Base-by-base conservation (phyloP, 1,284 basidiomycete species). In the Puccinia polysora region DNA sequence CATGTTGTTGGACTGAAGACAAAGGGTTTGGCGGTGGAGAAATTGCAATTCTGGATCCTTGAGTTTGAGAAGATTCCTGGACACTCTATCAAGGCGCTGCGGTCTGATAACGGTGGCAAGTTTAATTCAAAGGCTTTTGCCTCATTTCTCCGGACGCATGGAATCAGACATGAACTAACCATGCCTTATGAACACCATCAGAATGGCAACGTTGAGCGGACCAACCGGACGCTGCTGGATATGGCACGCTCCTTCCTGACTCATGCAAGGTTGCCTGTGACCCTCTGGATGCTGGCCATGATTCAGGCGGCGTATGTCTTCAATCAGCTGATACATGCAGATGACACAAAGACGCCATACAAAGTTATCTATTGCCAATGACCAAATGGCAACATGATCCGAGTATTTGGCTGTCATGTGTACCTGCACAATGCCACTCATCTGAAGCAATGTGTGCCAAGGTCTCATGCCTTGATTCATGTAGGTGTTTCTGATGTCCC, bases 181-280 rank as follows among this genome's bases (percentile, higher is more conserved):
- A 23, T 59, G 2, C 53, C 55, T 3, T 60, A 69, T 34, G 43
- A 69, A 49, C 55, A 58, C 25, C 34, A 69, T 23, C 65, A 69
- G 34, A 59, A 58, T 14, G 55, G 65, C n/a, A 49, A 18, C 32
- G 55, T 55, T 1, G 45, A 69, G 28, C 55, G 56, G 10, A 45
- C 47, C 2, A 68, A 56, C n/a, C 1, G 65, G 2, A 68, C 50
- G 8, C 15, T 55, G 20, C 1, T 3, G 6, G 60, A 68, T 14
- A 58, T 58, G 53, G 50, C 50, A 2, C 34, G 38, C 0, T 25
- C 65, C 2, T 34, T 52, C 14, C 12, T 70, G 2, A 18, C 60
- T 0, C 34, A 53, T 2, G 25, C 43, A 0, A 25, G 40, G 1
- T 20, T 70, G 0, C 43, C 40, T 12, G 4, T 2, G 1, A 6